Evolutionary conservation across 2,329 filamentous ascomycete species (phyloP).

Genomic region (Lasiodiplodia gonubiensis): DNA sequence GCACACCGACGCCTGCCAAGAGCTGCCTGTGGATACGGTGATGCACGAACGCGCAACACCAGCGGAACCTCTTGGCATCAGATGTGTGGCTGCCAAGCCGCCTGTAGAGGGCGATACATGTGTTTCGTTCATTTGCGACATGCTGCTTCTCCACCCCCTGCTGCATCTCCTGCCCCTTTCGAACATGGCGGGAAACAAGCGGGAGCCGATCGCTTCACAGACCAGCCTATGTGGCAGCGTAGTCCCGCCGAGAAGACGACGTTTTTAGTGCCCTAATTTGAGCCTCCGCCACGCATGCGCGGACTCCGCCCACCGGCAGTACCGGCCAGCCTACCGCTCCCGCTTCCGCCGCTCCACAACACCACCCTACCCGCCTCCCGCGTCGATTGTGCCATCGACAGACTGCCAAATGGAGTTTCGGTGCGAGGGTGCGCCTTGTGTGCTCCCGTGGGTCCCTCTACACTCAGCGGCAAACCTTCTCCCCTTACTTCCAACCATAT

Average conservation of each 20-base stretch:
- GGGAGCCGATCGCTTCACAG: slow-evolving; percentile 2
- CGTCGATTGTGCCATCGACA: background rate
- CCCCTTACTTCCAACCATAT: background rate
- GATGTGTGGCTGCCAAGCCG: slow-evolving; percentile 12
- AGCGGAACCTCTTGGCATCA: slow-evolving; percentile 16
- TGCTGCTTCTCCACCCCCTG: slow-evolving; percentile 15
- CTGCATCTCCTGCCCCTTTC: slow-evolving; percentile 26
- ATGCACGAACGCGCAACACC: slow-evolving; percentile 12
- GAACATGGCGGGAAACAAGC: slow-evolving; percentile 13
- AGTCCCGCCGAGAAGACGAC: background rate
- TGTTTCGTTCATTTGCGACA: slow-evolving; percentile 15
- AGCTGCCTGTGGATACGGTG: background rate
- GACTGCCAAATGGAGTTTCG: background rate
- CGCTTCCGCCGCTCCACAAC: background rate
- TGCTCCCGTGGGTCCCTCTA: background rate
- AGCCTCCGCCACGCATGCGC: background rate
- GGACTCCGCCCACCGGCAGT: background rate
- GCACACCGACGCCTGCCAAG: slow-evolving; percentile 1
- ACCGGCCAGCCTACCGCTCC: background rate
- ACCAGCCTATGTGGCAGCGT: slow-evolving; percentile 17
- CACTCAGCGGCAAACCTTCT: background rate
- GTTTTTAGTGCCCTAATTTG: slow-evolving; percentile 13
- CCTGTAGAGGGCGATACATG: background rate
- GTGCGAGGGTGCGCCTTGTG: background rate
- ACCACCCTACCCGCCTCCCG: background rate